Evolutionary conservation across 2,329 filamentous ascomycete species (phyloP).

Genomic region (Monosporascus sp.): DNA sequence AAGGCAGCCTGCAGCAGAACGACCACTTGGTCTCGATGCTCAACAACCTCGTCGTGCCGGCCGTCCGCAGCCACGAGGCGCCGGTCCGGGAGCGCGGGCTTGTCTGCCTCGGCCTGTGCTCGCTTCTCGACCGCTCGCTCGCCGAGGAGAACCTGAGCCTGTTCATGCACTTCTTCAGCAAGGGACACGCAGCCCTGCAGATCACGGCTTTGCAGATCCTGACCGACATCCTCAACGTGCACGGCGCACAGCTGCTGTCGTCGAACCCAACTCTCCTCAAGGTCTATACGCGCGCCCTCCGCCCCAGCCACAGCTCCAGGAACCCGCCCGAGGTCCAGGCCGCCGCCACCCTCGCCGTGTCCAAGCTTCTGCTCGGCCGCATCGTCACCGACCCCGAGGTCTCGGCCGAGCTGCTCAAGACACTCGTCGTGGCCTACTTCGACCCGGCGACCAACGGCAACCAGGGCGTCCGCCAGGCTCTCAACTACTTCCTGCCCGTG

Average conservation of each 20-base stretch:
- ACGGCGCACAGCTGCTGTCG: slow-evolving; percentile 72
- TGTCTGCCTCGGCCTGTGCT: slow-evolving; percentile 84
- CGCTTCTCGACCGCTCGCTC: slow-evolving; percentile 83
- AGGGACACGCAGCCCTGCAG: slow-evolving; percentile 85
- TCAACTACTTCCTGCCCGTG: slow-evolving; percentile 91
- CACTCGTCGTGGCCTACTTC: slow-evolving; percentile 82
- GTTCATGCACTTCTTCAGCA: slow-evolving; percentile 93
- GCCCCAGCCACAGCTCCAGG: slow-evolving; percentile 53
- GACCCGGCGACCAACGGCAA: slow-evolving; percentile 77
- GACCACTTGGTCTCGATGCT: slow-evolving; percentile 94
- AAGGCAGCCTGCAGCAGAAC: slow-evolving; percentile 82
- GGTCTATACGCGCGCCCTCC: slow-evolving; percentile 78
- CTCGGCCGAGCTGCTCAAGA: slow-evolving; percentile 72
- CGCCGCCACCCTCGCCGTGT: slow-evolving; percentile 73
- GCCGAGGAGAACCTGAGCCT: slow-evolving; percentile 88
- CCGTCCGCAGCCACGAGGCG: slow-evolving; percentile 87
- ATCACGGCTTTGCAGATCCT: slow-evolving; percentile 88
- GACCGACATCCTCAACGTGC: slow-evolving; percentile 85
- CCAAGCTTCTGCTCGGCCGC: slow-evolving; percentile 78
- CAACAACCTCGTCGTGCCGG: slow-evolving; percentile 93
- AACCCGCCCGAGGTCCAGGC: slow-evolving; percentile 67
- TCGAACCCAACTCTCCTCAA: slow-evolving; percentile 69
- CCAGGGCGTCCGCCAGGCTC: slow-evolving; percentile 74
- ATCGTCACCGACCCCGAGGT: slow-evolving; percentile 67
- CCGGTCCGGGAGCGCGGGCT: slow-evolving; percentile 88